phyloP scores from a whole-genome alignment of 2,329 filamentous ascomycete genomes.

The Pseudocercospora musae region DNA sequence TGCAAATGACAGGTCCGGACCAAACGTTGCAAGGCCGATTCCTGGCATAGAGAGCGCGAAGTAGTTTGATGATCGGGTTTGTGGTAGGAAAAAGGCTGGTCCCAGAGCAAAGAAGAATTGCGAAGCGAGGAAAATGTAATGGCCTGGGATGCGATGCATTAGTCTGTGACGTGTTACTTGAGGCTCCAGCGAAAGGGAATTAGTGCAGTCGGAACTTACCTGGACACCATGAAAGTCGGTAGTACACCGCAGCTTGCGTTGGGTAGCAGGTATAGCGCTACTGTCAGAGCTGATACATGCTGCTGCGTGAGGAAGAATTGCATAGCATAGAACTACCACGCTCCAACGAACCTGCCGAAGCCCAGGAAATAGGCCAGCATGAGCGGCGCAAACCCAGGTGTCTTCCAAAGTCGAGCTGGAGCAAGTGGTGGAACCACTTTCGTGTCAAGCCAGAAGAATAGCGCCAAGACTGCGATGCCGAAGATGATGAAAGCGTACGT shows the following conservation, averaged over 20 bases:
- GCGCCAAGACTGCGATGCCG: constrained; percentile 31
- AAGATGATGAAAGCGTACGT: constrained; percentile 37
- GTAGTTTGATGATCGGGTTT: constrained; percentile 42
- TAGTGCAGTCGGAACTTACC: constrained; percentile 7
- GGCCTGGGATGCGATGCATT: constrained; percentile 46
- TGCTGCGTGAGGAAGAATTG: constrained; percentile 42
- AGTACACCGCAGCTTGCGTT: constrained; percentile 46
- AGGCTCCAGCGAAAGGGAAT: neutral
- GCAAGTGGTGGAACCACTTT: constrained; percentile 35
- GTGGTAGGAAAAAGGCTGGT: constrained; percentile 41
- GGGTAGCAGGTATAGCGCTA: constrained; percentile 45
- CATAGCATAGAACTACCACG: constrained; percentile 39
- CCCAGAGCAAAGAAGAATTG: constrained; percentile 42
- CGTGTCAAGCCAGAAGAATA: constrained; percentile 35
- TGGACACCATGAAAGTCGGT: constrained; percentile 47
- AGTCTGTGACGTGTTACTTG: constrained; percentile 23
- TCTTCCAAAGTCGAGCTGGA: constrained; percentile 42
- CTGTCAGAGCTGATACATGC: constrained; percentile 39
- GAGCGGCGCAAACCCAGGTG: constrained; percentile 43
- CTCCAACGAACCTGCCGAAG: constrained; percentile 33
- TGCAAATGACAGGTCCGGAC: constrained; percentile 48
- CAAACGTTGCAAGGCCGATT: constrained; percentile 46
- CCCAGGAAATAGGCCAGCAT: constrained; percentile 46
- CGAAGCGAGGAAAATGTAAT: constrained; percentile 46
- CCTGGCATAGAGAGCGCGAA: constrained; percentile 48